phyloP scores from a whole-genome alignment of 495 filamentous ascomycete genomes.

The Acidomyces sp. region DNA sequence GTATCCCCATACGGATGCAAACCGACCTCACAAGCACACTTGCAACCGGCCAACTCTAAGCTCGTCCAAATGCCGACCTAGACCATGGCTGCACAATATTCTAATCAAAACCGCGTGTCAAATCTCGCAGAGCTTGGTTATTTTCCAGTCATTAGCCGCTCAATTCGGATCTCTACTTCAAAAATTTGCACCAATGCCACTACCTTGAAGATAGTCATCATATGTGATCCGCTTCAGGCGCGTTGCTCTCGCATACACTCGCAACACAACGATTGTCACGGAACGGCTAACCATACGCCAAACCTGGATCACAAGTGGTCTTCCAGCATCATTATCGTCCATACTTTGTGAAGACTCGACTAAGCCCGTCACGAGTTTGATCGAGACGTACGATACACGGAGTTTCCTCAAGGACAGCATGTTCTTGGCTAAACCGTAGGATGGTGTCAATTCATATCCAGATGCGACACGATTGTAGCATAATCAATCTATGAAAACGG shows the following conservation, averaged over 20 bases:
- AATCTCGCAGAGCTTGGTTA: neutral
- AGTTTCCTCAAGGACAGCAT: neutral
- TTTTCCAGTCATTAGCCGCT: neutral
- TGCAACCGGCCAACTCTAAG: too few relatives aligned
- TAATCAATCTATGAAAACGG: too few relatives aligned
- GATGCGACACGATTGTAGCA: too few relatives aligned
- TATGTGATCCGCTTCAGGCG: neutral
- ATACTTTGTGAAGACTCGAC: neutral
- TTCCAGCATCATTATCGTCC: neutral
- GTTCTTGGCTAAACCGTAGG: too few relatives aligned
- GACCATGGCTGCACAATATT: neutral
- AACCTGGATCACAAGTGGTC: neutral
- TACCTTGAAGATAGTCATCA: neutral
- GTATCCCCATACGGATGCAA: too few relatives aligned
- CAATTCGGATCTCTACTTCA: neutral
- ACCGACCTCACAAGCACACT: too few relatives aligned
- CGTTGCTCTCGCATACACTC: neutral
- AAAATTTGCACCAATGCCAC: neutral
- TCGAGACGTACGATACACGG: neutral
- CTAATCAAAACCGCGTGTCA: neutral
- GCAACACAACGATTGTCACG: neutral
- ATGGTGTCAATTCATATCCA: too few relatives aligned
- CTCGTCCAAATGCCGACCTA: neutral
- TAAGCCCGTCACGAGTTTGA: neutral
- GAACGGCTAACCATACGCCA: neutral